Evolutionary conservation across 2,329 filamentous ascomycete species (phyloP), one percentile per base, ranked within the genome.

Genomic region (Ophiostoma quercus): DNA sequence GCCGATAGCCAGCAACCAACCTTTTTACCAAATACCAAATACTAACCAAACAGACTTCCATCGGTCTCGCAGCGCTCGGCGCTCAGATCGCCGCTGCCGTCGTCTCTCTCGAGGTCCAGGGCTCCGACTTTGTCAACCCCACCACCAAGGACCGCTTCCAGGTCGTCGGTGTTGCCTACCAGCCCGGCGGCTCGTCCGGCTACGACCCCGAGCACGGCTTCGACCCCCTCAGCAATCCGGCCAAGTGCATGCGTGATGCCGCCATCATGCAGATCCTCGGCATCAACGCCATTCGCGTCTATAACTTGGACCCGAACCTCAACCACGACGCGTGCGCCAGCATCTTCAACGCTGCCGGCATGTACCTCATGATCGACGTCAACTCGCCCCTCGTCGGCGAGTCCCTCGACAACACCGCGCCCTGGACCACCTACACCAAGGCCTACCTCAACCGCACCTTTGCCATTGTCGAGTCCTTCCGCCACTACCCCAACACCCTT

Each of bases 361-460:
- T 90, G 78, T 90, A 89, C 79, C 87, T 90, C 85, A 79, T 89
- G 75, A 81, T 90, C 74, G 87, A 90, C 75, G 88, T 90, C 77
- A 90, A 90, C 81, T 88, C 87, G 62, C 88, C 88, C 66, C 79
- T 87, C 3, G 77, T 80, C 9, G 87, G 86, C 70, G 84, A 89
- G 78, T 82, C 84, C 71, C 79, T 90, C 66, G 82, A 83, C 76
- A 84, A 83, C 71, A 77, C 74, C 32, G 78, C 84, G 71, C 87
- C 87, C 32, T 87, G 84, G 84, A 74, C 74, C 19, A 74, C 82
- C 71, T 90, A 90, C 80, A 84, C 87, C 75, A 80, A 79, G 67
- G 78, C 77, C 25, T 90, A 90, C 77, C 79, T 89, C 70, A 89
- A 89, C 80, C 85, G 87, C 74, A 89, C 87, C 57, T 90, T 90